Evolutionary conservation across 352 stramenopile genomes (phyloP), one percentile per base, ranked within the genome.

Genomic region (Hyaloperonospora arabidopsidis): DNA sequence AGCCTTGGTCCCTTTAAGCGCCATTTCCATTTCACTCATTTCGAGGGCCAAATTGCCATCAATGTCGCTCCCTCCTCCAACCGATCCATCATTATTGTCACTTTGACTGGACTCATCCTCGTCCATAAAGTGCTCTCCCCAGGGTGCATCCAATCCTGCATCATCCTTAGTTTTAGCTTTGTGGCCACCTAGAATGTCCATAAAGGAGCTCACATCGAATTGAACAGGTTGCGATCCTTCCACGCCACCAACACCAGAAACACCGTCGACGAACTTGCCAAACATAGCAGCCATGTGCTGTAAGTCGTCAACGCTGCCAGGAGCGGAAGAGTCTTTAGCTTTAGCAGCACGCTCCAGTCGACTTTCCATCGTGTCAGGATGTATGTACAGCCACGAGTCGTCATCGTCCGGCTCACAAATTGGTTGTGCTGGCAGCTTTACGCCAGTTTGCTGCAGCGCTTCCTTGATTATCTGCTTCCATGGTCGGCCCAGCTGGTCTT

Each of bases 11-110:
- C 60, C 51, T 23, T 57, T 43, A 15, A 93, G 56, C 32, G 91
- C 80, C 0, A 61, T 70, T 23, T 91, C 80, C 79, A 93, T 91
- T 60, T 86, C 76, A 6, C 62, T 75, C 78, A 89, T 89, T 0
- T 3, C 25, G n/a, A 29, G 7, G 3, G 25, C 25, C 25, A 29
- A 3, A 29, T 29, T 7, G 25, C 7, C 25, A 29, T 29, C 3
- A 29, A 3, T 7, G 7, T 29, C 25, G 25, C 7, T 29, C 7
- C 7, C 25, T 29, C 25, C 25, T 29, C 25, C 25, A 3, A 29
- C 3, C 7, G 25, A 29, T 23, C 76, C 66, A 0, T 76, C 58
- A 7, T 65, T 67, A 17, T 8, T 65, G 45, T 7, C 45, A 22
- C 50, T 63, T 1, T 62, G 53, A 14, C 72, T 59, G 19, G 29